Evolutionary conservation across 2,329 filamentous ascomycete species (phyloP).

Genomic region (Dothiorella sarmentorum): DNA sequence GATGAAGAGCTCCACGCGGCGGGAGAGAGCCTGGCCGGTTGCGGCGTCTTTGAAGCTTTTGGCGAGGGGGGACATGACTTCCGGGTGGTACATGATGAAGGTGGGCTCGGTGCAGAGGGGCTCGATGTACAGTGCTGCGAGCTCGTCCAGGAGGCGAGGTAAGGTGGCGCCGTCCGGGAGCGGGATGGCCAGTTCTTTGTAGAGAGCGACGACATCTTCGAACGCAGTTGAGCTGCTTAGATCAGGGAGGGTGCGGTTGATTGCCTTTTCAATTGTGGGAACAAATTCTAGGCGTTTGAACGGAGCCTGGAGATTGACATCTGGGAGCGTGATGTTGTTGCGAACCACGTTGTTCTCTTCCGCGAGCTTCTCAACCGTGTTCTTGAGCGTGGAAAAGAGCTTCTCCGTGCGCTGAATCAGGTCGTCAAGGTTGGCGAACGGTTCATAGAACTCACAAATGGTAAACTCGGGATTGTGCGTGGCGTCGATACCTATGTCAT

Average conservation of each 20-base stretch:
- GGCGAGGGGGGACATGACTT: slow-evolving; percentile 83
- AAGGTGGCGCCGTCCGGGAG: slow-evolving; percentile 55
- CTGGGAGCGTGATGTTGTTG: slow-evolving; percentile 33
- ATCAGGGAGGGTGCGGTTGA: slow-evolving; percentile 62
- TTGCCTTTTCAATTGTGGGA: slow-evolving; percentile 67
- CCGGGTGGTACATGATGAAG: slow-evolving; percentile 86
- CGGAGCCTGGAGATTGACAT: slow-evolving; percentile 44
- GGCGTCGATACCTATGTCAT: slow-evolving; percentile 60
- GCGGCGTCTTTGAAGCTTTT: slow-evolving; percentile 74
- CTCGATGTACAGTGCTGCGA: slow-evolving; percentile 75
- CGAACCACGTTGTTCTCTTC: slow-evolving; percentile 30
- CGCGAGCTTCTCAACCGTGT: slow-evolving; percentile 49
- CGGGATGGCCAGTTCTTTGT: slow-evolving; percentile 47
- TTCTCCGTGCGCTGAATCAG: slow-evolving; percentile 74
- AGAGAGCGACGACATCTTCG: slow-evolving; percentile 55
- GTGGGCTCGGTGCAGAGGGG: slow-evolving; percentile 68
- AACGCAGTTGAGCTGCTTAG: slow-evolving; percentile 52
- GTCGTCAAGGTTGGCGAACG: slow-evolving; percentile 72
- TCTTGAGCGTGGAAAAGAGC: slow-evolving; percentile 52
- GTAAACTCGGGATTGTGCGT: slow-evolving; percentile 98
- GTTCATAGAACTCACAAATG: slow-evolving; percentile 94
- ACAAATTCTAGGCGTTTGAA: slow-evolving; percentile 76
- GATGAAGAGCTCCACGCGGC: slow-evolving; percentile 82
- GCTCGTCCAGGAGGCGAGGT: slow-evolving; percentile 73
- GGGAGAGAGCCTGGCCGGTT: slow-evolving; percentile 68